These are phyloP conservation scores for Fraxinus floribunda DNA, from an alignment of 305 asterid genomes.

Conservation along the genomic window DNA sequence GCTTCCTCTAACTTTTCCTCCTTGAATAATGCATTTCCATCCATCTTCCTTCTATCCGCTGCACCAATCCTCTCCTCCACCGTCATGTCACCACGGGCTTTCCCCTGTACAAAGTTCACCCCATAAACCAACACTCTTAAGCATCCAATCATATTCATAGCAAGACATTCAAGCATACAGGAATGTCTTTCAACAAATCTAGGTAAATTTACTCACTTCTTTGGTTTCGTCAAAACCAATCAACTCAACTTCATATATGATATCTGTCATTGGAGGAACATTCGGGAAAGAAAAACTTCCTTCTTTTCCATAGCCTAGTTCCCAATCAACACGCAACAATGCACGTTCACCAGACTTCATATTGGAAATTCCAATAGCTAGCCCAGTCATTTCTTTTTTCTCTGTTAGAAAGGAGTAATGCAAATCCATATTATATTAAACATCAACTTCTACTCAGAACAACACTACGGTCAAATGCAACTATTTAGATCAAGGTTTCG, in stretches of 20 bases:
- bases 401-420: constrained; percentile 48
- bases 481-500: background rate
- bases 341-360: constrained; percentile 96
- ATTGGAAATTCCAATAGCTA: constrained; percentile 77
- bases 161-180: constrained; percentile 8
- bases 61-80: constrained; percentile 96
- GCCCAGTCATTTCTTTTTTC: constrained; percentile 82
- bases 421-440: constrained; percentile 20
- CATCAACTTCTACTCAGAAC: background rate
- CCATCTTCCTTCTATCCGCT: constrained; percentile 97
- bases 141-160: constrained; percentile 6
- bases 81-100: constrained; percentile 94
- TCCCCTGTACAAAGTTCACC: constrained; percentile 56
- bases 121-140: constrained; percentile 15
- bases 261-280: constrained; percentile 89
- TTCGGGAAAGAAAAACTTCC: constrained; percentile 98
- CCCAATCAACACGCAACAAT: constrained; percentile 76
- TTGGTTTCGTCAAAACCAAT: constrained; percentile 94
- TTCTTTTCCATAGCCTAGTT: constrained; percentile 92
- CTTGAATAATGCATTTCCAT: constrained; percentile 81
- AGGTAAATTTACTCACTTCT: constrained; percentile 59
- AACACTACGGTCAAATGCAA: background rate
- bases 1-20: constrained; percentile 92
- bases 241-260: constrained; percentile 85
- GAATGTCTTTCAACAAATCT: constrained; percentile 7